These are phyloP conservation scores for Coemansia sp. DNA, from an alignment of 192 early-diverging fungal species.

Conservation along the genomic window DNA sequence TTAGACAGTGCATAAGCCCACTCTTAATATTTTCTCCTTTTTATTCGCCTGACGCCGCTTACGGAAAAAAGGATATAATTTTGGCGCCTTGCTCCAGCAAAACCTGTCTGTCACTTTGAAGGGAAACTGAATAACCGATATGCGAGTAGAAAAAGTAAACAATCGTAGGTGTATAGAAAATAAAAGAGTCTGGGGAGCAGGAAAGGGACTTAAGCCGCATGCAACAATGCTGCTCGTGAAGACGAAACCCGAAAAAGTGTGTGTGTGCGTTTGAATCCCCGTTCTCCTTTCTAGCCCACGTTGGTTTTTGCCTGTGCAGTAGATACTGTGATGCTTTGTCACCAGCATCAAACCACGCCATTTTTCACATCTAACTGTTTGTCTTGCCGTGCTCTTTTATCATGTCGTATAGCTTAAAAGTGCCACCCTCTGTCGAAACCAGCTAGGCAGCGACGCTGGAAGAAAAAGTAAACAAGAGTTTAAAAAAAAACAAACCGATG, in stretches of 20 bases:
- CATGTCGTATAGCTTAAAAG: neutral
- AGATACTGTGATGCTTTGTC: neutral
- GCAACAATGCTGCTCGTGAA: neutral
- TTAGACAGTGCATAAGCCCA: neutral
- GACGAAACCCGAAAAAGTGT: neutral
- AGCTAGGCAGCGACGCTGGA: neutral
- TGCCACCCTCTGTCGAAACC: neutral
- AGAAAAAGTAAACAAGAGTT: constrained; percentile 6
- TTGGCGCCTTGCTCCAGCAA: neutral
- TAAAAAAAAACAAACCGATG: constrained; percentile 4
- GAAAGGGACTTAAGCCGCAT: neutral
- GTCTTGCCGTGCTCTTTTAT: neutral
- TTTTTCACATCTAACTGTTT: neutral
- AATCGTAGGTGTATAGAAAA: neutral
- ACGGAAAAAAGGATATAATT: neutral
- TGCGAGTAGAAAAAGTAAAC: neutral
- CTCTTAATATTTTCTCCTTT: neutral
- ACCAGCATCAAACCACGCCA: neutral
- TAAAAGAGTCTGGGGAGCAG: neutral
- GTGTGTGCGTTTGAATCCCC: neutral
- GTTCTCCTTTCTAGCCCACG: neutral
- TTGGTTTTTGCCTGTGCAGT: neutral
- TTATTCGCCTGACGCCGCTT: neutral
- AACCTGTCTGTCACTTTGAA: neutral
- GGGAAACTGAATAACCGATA: neutral